A percentile compares a stretch with the other conserved stretches of the same genome.
Evolutionary conservation across 2,329 filamentous ascomycete genomes (phyloP).

Genomic region (Botryotinia convoluta): DNA sequence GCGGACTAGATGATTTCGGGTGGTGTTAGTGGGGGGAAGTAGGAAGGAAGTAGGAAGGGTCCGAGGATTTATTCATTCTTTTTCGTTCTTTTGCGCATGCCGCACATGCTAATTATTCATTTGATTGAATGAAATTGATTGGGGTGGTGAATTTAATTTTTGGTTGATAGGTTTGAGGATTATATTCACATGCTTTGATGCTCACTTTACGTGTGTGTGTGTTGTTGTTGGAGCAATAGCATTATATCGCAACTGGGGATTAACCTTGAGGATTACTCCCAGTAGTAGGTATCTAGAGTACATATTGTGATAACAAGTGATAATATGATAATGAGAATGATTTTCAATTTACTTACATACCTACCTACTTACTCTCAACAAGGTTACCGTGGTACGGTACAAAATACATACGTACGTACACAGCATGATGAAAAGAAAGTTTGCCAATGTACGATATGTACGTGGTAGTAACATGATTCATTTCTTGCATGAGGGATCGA

Average conservation of each 20-base stretch:
- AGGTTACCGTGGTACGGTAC: background rate
- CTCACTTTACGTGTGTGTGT: background rate
- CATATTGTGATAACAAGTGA: rapidly evolving
- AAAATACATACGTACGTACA: background rate
- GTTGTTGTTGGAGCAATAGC: background rate
- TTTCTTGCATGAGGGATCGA: background rate
- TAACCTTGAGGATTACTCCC: too few species aligned
- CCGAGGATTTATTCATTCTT: background rate
- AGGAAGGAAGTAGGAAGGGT: background rate
- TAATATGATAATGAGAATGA: background rate
- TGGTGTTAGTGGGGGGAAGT: background rate
- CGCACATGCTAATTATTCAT: background rate
- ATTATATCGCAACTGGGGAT: background rate
- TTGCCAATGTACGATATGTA: background rate
- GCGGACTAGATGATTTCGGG: background rate
- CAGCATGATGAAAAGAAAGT: background rate
- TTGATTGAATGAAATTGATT: background rate
- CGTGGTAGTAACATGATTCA: background rate
- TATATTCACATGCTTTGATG: background rate
- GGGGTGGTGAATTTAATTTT: background rate
- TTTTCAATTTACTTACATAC: background rate
- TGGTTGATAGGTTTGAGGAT: background rate
- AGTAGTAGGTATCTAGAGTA: too few species aligned
- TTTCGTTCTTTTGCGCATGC: too few species aligned
- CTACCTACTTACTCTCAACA: background rate